A percentile compares a stretch with the other conserved stretches of the same genome.
These are phyloP conservation scores for Houttuynia cordata DNA, from an alignment of 164 flowering plant species.

Conservation along the genomic window DNA sequence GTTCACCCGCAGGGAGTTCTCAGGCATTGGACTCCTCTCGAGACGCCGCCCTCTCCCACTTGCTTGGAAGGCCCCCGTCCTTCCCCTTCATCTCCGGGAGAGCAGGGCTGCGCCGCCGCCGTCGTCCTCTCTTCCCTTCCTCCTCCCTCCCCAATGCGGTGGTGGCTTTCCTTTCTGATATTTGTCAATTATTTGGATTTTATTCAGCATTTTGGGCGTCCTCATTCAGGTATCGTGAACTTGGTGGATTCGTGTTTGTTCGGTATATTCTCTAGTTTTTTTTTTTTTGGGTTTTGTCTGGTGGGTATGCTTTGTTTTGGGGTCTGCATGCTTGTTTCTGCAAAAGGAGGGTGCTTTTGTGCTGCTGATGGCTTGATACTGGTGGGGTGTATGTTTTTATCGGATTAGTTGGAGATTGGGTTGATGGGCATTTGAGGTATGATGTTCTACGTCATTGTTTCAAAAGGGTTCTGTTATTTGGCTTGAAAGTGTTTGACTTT, in stretches of 20 bases:
- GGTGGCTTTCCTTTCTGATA: neutral
- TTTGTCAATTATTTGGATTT: neutral
- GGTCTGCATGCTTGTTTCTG: neutral
- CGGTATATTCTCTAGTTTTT: too few relatives aligned
- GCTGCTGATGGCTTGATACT: neutral
- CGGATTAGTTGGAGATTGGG: neutral
- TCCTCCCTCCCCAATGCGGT: neutral
- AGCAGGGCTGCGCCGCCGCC: neutral
- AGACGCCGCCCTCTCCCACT: neutral
- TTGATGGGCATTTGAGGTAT: neutral
- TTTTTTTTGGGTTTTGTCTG: neutral
- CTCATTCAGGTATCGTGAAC: too few relatives aligned
- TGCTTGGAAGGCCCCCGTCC: neutral
- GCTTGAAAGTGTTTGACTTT: neutral
- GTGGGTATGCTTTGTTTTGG: neutral
- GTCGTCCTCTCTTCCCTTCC: neutral
- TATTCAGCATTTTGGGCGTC: neutral
- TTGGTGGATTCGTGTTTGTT: too few relatives aligned
- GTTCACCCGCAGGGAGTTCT: too few relatives aligned
- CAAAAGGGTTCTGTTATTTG: too few relatives aligned
- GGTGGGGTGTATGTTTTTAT: neutral
- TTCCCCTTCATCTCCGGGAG: neutral
- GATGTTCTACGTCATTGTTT: too few relatives aligned
- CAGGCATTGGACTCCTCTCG: too few relatives aligned
- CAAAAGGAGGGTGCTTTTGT: neutral